Evolutionary conservation across 768 basidiomycete species (phyloP), one percentile per base, ranked within the genome.

Genomic region (Crepidotus variabilis): DNA sequence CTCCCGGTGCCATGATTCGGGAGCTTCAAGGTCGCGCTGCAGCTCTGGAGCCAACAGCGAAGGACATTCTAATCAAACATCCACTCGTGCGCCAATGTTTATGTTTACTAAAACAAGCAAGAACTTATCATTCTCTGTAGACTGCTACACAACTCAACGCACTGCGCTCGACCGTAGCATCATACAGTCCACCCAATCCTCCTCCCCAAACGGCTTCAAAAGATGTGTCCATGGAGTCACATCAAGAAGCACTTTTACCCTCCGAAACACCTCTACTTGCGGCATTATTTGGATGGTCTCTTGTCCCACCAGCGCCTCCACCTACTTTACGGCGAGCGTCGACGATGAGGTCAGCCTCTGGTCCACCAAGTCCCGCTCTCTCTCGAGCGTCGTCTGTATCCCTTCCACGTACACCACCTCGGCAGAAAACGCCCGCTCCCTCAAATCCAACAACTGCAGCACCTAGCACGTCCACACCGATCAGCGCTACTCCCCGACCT

Each of bases 21-120:
- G 82, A 86, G 50, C 71, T 92, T 58, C 88, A 81, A 67, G 55
- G 65, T 1, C 78, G 74, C 34, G 89, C 91, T 3, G 48, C 73
- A 0, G 64, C 70, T 0, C 74, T 93, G 49, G 80, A 86, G 47
- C 66, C 78, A 1, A 63, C 83, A 1, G 64, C 91, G 50, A 67
- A 78, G 51, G 76, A 77, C 50, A 72, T 91, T 13, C 69, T 77
- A 46, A 76, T 88, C 51, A 85, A 82, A 63, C 90, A 93, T 61
- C 90, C 92, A 35, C 72, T 93, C 53, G 91, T 92, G 67, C 43
- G 82, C 69, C 0, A 39, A 14, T 39, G 49, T 13, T n/a, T 10
- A 35, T 47, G 23, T 22, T 56, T 34, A 50, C 46, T 18, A 16
- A 9, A 4, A 18, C 14, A 2, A 11, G 5, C 21, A n/a, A n/a